A percentile compares a stretch with the other conserved stretches of the same genome.
Evolutionary conservation across 1,139 yeast species (phyloP).

Genomic region (Debaryomyces coudertii): DNA sequence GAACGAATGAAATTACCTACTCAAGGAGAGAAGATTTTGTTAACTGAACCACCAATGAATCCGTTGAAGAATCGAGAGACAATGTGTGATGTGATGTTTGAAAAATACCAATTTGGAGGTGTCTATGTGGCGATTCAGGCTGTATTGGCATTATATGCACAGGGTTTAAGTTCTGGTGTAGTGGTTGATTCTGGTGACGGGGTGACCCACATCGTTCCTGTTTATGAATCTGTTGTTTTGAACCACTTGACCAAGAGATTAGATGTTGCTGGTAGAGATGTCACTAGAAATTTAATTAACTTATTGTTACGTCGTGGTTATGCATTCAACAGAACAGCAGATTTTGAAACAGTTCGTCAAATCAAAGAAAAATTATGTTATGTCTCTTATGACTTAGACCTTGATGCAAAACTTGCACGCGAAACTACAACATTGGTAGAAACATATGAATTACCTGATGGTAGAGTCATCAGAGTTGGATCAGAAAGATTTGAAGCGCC

Average conservation of each 20-base stretch:
- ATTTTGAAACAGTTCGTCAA: constrained; percentile 97
- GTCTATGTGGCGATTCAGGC: constrained; percentile 99
- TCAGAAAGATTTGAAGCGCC: constrained; percentile 98
- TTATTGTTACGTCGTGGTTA: constrained; percentile 92
- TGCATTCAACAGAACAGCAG: constrained; percentile 97
- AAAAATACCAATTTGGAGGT: constrained; percentile 91
- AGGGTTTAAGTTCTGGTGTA: constrained; percentile 96
- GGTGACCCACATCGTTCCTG: constrained; percentile 96
- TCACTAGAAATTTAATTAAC: constrained; percentile 89
- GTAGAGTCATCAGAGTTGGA: constrained; percentile 90
- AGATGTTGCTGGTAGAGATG: constrained; percentile 98
- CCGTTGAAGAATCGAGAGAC: constrained; percentile 90
- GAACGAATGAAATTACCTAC: constrained; percentile 82
- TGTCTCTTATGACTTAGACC: constrained; percentile 89
- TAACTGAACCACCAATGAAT: constrained; percentile 98
- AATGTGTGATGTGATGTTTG: constrained; percentile 98
- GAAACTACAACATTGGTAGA: constrained; percentile 95
- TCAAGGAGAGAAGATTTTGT: constrained; percentile 74
- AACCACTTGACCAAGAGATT: constrained; percentile 90
- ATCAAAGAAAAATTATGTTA: constrained; percentile 95
- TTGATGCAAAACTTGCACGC: constrained; percentile 83
- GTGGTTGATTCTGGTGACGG: constrained; percentile 94
- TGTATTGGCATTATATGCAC: constrained; percentile 94
- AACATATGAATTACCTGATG: constrained; percentile 92
- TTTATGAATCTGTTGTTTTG: constrained; percentile 92